phyloP scores from a whole-genome alignment of 768 basidiomycete genomes.

The Imleria badia region DNA sequence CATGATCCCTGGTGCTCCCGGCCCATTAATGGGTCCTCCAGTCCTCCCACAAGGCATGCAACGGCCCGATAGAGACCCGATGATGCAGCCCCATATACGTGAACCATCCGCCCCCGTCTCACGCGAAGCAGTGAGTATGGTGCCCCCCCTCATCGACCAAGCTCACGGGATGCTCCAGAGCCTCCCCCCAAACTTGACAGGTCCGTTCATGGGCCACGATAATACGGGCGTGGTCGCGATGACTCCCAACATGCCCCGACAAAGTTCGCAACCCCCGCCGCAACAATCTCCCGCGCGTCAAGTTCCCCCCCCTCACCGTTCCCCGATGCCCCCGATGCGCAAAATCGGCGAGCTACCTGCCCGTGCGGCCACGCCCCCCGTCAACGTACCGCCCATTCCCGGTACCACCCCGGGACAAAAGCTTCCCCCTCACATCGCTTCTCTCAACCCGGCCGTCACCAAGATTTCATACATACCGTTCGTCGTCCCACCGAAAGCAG shows the following conservation, averaged over 20 bases:
- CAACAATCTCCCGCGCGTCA: slow-evolving; percentile 28
- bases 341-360: slow-evolving; percentile 22
- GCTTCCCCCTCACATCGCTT: slow-evolving; percentile 33
- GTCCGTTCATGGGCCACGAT: slow-evolving; percentile 26
- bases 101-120: slow-evolving; percentile 23
- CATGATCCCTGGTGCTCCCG: slow-evolving; percentile 30
- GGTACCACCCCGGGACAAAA: slow-evolving; percentile 30
- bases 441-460: slow-evolving; percentile 33
- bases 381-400: slow-evolving; percentile 24
- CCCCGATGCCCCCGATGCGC: slow-evolving; percentile 21
- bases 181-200: slow-evolving; percentile 22
- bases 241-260: slow-evolving; percentile 13
- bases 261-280: slow-evolving; percentile 27
- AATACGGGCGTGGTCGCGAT: slow-evolving; percentile 7
- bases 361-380: slow-evolving; percentile 10
- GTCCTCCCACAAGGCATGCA: slow-evolving; percentile 30
- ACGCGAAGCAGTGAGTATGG: slow-evolving; percentile 25
- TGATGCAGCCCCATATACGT: slow-evolving; percentile 29
- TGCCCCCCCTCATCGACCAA: neutral
- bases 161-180: slow-evolving; percentile 17
- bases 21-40: slow-evolving; percentile 42
- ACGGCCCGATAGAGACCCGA: slow-evolving; percentile 22
- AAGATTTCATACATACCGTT: slow-evolving; percentile 31
- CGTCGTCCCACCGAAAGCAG: slow-evolving; percentile 17
- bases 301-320: slow-evolving; percentile 19